A percentile compares a stretch with the other conserved stretches of the same genome.
These are phyloP conservation scores for Myochromella boudieri DNA, from an alignment of 768 basidiomycete species.

Conservation along the genomic window DNA sequence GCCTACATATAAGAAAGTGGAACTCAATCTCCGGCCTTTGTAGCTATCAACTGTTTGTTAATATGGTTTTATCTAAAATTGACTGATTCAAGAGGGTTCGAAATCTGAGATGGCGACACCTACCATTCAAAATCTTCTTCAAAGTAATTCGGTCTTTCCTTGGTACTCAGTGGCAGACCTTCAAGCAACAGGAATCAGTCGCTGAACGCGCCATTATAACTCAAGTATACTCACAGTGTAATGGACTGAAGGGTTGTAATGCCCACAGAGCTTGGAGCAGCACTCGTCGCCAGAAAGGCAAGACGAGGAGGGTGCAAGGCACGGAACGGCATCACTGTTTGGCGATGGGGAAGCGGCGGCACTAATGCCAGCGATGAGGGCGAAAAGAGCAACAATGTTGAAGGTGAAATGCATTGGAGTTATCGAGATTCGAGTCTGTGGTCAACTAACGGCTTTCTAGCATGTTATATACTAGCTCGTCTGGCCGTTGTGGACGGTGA, in stretches of 20 bases:
- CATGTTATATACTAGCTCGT: not conserved
- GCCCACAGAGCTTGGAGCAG: not conserved
- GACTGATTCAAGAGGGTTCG: too few species aligned
- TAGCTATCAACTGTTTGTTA: too few species aligned
- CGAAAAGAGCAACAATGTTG: not conserved
- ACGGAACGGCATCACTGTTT: not conserved
- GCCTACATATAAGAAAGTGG: too few species aligned
- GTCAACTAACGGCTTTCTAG: not conserved
- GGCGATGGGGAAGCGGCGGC: not conserved
- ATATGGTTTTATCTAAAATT: too few species aligned
- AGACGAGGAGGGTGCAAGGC: not conserved
- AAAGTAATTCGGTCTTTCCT: too few species aligned
- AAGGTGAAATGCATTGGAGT: not conserved
- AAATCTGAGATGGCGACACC: too few species aligned
- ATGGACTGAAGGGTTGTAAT: not conserved
- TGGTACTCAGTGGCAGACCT: too few species aligned
- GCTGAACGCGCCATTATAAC: too few species aligned
- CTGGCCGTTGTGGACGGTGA: not conserved
- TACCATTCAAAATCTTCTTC: too few species aligned
- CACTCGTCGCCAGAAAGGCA: constrained; percentile 2
- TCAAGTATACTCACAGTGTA: not conserved
- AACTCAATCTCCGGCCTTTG: too few species aligned
- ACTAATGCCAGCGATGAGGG: not conserved
- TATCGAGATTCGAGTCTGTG: not conserved
- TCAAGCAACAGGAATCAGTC: too few species aligned